Evolutionary conservation across 129 eudicot genomes (phyloP).

Genomic region (Saposhnikovia divaricata): DNA sequence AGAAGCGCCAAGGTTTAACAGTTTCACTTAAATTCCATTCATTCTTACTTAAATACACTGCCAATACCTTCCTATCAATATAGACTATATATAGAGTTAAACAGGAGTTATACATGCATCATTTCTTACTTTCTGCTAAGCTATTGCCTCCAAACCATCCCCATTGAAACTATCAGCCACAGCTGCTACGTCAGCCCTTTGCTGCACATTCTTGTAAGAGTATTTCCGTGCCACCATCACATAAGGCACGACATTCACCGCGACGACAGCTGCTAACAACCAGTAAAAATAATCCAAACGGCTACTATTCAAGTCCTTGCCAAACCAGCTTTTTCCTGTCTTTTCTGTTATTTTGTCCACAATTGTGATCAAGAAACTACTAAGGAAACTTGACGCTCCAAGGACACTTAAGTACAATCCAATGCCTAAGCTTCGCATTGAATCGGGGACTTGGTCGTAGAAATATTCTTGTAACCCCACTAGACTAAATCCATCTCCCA

Average conservation of each 20-base stretch:
- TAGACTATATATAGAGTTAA: too few relatives aligned
- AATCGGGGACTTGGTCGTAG: slow-evolving; percentile 79
- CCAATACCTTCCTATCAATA: not conserved
- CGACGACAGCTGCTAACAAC: slow-evolving; percentile 42
- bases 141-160: slow-evolving; percentile 26
- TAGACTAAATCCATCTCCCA: slow-evolving; percentile 61
- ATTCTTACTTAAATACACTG: not conserved
- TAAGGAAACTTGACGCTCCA: slow-evolving; percentile 64
- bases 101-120: not conserved
- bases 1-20: too few relatives aligned
- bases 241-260: slow-evolving; percentile 39
- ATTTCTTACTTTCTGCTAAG: slow-evolving; percentile 14
- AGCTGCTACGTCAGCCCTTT: slow-evolving; percentile 28
- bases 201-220: slow-evolving; percentile 71
- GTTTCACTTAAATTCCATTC: not conserved
- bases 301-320: slow-evolving; percentile 73
- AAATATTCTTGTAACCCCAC: slow-evolving; percentile 85
- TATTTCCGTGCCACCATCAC: slow-evolving; percentile 49
- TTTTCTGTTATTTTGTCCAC: slow-evolving; percentile 45
- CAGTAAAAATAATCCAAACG: slow-evolving; percentile 61
- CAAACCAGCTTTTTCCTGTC: slow-evolving; percentile 65
- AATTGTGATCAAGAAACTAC: slow-evolving; percentile 57
- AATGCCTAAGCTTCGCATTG: slow-evolving; percentile 79
- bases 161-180: slow-evolving; percentile 43
- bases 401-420: slow-evolving; percentile 67